These are phyloP conservation scores for Claviceps fusiformis DNA, from an alignment of 2,329 filamentous ascomycete genomes.

Conservation along the genomic window DNA sequence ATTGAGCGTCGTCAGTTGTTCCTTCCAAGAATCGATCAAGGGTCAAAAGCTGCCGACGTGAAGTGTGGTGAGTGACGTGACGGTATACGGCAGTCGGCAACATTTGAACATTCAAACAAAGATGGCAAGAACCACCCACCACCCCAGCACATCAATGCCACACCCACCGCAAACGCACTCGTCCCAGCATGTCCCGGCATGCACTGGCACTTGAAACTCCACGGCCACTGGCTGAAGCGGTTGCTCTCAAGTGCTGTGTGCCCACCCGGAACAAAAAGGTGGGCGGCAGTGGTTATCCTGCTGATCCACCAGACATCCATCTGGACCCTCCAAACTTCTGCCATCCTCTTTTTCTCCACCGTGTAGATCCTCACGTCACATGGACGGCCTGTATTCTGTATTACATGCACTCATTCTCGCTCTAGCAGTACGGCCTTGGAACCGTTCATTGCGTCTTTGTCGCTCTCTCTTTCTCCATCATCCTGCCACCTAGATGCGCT, in stretches of 20 bases:
- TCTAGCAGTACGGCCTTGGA: neutral
- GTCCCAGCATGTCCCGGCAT: neutral
- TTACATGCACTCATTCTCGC: neutral
- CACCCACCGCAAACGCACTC: too few species aligned
- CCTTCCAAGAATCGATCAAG: neutral
- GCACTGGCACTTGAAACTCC: neutral
- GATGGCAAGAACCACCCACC: neutral
- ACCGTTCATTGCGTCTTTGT: constrained; percentile 1
- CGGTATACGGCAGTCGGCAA: too few species aligned
- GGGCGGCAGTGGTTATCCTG: constrained; percentile 12
- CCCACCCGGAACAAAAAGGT: neutral
- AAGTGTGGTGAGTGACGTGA: too few species aligned
- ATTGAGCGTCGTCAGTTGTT: neutral
- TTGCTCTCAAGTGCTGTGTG: neutral
- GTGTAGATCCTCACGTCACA: constrained; percentile 16
- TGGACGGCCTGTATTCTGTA: constrained; percentile 12
- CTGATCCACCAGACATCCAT: constrained; percentile 14
- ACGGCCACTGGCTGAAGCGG: too few species aligned
- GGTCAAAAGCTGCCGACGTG: too few species aligned
- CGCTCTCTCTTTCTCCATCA: constrained; percentile 4
- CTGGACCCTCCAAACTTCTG: constrained; percentile 2
- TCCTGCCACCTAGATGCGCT: constrained; percentile 12
- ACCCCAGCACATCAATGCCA: neutral
- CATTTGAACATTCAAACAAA: too few species aligned
- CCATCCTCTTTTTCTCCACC: constrained; percentile 14